These are phyloP conservation scores for Tricholoma matsutake DNA, from an alignment of 768 basidiomycete species.

Conservation along the genomic window DNA sequence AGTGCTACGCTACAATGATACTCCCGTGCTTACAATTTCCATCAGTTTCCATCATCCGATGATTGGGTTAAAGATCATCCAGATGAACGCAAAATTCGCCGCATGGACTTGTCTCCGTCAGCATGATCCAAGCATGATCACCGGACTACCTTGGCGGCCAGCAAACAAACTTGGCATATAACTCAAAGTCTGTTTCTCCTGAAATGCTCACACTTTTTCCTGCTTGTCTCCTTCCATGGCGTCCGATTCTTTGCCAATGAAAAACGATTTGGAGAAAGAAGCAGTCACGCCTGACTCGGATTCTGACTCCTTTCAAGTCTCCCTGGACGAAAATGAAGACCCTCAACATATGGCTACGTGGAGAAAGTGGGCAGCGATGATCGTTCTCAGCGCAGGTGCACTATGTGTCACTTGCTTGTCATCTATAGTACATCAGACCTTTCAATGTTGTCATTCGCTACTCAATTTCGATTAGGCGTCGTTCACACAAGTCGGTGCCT, in stretches of 20 bases:
- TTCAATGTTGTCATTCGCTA: neutral
- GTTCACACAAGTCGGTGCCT: conserved; percentile 59
- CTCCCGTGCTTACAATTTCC: too few relatives aligned
- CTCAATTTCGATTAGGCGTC: conserved; percentile 39
- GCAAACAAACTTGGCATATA: too few relatives aligned
- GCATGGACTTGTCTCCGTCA: too few relatives aligned
- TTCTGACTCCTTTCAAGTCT: conserved; percentile 26
- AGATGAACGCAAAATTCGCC: too few relatives aligned
- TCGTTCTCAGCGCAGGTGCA: conserved; percentile 43
- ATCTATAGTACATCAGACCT: conserved; percentile 42
- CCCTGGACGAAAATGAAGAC: conserved; percentile 38
- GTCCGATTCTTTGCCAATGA: neutral
- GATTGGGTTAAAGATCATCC: too few relatives aligned
- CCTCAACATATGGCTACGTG: conserved; percentile 38
- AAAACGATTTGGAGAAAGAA: too few relatives aligned
- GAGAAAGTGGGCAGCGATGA: conserved; percentile 48
- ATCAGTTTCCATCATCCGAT: too few relatives aligned
- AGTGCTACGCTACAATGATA: too few relatives aligned
- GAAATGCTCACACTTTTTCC: neutral
- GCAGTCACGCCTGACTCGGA: neutral
- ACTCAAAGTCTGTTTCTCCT: too few relatives aligned
- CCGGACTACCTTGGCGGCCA: too few relatives aligned
- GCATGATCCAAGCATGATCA: too few relatives aligned
- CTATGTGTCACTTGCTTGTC: conserved; percentile 55
- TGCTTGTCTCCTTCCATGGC: neutral